A percentile compares a stretch with the other conserved stretches of the same genome.
Conservation (phyloP, 2,329 filamentous ascomycete genomes). For the Aureobasidium sp. region DNA sequence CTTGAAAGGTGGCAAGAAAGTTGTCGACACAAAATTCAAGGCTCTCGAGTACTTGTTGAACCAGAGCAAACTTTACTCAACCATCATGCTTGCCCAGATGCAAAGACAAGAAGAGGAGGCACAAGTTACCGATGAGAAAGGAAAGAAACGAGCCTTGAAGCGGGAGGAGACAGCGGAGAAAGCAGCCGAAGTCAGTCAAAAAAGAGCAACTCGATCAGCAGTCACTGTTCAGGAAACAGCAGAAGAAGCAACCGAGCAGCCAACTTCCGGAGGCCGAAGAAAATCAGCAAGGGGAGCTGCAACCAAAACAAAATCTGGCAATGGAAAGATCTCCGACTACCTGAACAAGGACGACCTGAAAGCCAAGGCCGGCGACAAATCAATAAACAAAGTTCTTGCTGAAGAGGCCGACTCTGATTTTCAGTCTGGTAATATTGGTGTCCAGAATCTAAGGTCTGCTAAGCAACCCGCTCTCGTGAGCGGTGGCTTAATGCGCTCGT, state of each 20-base stretch:
- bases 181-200: slow-evolving; percentile 37
- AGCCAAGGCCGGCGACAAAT: slow-evolving; percentile 43
- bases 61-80: slow-evolving; percentile 44
- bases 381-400: slow-evolving; percentile 49
- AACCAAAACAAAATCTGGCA: slow-evolving; percentile 26
- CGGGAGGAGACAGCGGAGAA: slow-evolving; percentile 40
- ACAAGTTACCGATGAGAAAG: slow-evolving; percentile 36
- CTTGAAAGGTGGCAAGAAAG: slow-evolving; percentile 35
- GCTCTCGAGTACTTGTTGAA: slow-evolving; percentile 44
- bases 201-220: slow-evolving; percentile 35
- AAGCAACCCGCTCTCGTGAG: slow-evolving; percentile 77
- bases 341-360: slow-evolving; percentile 52
- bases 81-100: slow-evolving; percentile 46
- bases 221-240: slow-evolving; percentile 17
- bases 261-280: neutral
- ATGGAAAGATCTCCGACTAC: slow-evolving; percentile 48
- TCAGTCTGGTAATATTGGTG: slow-evolving; percentile 52
- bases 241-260: slow-evolving; percentile 16
- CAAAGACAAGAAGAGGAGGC: slow-evolving; percentile 42
- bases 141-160: slow-evolving; percentile 35
- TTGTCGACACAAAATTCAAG: slow-evolving; percentile 43
- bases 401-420: slow-evolving; percentile 51
- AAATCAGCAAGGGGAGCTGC: slow-evolving; percentile 25
- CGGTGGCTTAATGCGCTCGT: slow-evolving; percentile 88
- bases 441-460: slow-evolving; percentile 67